phyloP scores from a whole-genome alignment of 2,329 filamentous ascomycete genomes.

The Ophiosphaerella narmari region DNA sequence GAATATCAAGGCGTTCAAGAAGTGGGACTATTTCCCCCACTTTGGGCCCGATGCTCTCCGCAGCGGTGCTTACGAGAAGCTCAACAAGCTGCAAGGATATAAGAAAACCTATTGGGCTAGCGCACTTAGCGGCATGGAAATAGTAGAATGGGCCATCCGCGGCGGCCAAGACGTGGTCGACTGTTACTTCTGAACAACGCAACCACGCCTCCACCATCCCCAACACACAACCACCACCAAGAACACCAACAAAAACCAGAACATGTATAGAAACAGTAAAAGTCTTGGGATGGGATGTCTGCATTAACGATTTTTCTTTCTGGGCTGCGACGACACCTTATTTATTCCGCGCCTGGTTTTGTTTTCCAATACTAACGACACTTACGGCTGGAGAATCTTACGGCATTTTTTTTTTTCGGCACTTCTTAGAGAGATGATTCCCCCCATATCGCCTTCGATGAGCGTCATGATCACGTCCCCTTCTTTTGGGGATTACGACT shows the following conservation, averaged over 20 bases:
- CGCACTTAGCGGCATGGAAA: constrained; percentile 45
- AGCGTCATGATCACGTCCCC: constrained; percentile 30
- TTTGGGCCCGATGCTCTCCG: constrained; percentile 35
- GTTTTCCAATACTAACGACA: neutral
- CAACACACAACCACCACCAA: no score
- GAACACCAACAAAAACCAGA: neutral
- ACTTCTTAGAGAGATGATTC: constrained; percentile 27
- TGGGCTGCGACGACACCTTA: neutral
- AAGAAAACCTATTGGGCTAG: constrained; percentile 46
- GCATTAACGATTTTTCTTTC: neutral
- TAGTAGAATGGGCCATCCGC: constrained; percentile 44
- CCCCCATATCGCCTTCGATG: constrained; percentile 30
- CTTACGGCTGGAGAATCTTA: neutral
- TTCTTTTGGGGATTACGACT: constrained; percentile 9
- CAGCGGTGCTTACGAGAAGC: constrained; percentile 35
- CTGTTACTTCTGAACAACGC: constrained; percentile 32
- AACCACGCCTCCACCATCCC: neutral
- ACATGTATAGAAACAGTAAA: neutral
- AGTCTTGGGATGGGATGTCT: constrained; percentile 2
- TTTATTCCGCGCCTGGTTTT: neutral
- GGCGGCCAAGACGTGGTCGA: constrained; percentile 43
- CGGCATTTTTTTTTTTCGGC: constrained; percentile 19
- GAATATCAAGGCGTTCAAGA: constrained; percentile 41
- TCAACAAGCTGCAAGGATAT: constrained; percentile 43
- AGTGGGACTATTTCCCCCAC: constrained; percentile 48